A percentile compares a stretch with the other conserved stretches of the same genome.
phyloP scores from a whole-genome alignment of 495 filamentous ascomycete genomes.

The Amphirosellinia nigrospora region DNA sequence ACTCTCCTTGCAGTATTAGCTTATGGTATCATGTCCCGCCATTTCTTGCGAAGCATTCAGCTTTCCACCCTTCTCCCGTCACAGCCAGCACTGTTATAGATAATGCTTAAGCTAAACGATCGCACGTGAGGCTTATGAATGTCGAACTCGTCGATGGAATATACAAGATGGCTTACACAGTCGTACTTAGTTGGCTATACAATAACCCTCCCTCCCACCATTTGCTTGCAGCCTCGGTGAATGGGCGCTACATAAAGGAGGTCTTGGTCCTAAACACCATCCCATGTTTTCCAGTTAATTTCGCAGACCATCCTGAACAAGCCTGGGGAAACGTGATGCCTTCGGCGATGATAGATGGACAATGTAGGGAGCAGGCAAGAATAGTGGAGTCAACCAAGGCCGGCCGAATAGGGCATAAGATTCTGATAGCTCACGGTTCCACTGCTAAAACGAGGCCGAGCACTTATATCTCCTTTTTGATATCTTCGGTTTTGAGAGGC shows the following conservation, averaged over 20 bases:
- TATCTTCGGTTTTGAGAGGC: slow-evolving; percentile 37
- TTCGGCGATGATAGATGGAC: background rate
- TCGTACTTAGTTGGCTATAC: background rate
- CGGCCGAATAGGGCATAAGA: background rate
- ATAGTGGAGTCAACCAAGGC: background rate
- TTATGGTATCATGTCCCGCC: background rate
- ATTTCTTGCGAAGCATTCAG: background rate
- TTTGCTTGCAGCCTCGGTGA: background rate
- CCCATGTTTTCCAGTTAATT: background rate
- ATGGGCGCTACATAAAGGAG: background rate
- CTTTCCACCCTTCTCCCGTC: background rate
- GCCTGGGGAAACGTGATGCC: background rate
- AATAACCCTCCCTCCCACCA: background rate
- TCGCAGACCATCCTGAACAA: background rate
- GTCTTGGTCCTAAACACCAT: background rate
- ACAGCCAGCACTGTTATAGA: background rate
- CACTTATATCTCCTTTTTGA: slow-evolving; percentile 39
- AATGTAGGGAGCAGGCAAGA: background rate
- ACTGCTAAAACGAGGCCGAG: background rate
- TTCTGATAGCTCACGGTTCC: background rate
- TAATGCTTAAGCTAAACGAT: background rate
- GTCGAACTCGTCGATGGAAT: background rate
- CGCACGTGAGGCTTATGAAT: background rate
- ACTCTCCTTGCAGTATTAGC: background rate
- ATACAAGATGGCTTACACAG: background rate